phyloP scores from a whole-genome alignment of 2,329 filamentous ascomycete genomes.

The Arthrobotrys conoides region DNA sequence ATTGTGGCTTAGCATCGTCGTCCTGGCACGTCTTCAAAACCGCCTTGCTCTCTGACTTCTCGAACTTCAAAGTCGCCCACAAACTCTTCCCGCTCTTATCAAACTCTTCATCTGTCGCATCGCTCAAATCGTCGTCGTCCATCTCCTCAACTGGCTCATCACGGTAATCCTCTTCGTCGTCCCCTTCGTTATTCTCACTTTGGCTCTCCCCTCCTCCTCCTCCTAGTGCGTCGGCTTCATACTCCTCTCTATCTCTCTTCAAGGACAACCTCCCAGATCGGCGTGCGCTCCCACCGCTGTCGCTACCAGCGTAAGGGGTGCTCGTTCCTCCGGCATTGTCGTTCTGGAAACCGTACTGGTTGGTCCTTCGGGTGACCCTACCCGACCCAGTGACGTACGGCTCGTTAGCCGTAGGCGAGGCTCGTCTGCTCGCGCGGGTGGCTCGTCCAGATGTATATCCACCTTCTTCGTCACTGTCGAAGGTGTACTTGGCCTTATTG shows the following conservation, averaged over 20 bases:
- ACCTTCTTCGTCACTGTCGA: conserved; percentile 87
- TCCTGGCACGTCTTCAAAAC: conserved; percentile 40
- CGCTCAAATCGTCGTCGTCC: conserved; percentile 71
- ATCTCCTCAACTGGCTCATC: conserved; percentile 73
- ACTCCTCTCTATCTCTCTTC: conserved; percentile 68
- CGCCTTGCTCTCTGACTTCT: conserved; percentile 19
- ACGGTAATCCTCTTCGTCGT: conserved; percentile 72
- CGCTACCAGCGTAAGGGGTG: conserved; percentile 70
- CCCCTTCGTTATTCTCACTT: conserved; percentile 70
- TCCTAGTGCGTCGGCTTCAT: conserved; percentile 72
- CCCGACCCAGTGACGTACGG: conserved; percentile 85
- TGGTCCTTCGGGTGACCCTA: conserved; percentile 77
- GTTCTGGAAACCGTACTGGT: conserved; percentile 75
- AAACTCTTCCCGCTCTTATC: conserved; percentile 35
- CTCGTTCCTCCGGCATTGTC: conserved; percentile 67
- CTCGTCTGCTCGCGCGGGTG: conserved; percentile 77
- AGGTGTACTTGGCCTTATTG: conserved; percentile 97
- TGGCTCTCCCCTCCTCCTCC: conserved; percentile 74
- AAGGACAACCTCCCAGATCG: conserved; percentile 64
- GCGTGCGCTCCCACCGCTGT: conserved; percentile 67
- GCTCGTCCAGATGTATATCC: conserved; percentile 75
- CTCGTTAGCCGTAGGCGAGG: conserved; percentile 71
- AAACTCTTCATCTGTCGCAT: conserved; percentile 64
- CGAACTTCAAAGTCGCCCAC: conserved; percentile 39
- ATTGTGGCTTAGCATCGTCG: background rate